These are phyloP conservation scores for Fusarium sp. DNA, from an alignment of 2,329 filamentous ascomycete species.

Conservation along the genomic window DNA sequence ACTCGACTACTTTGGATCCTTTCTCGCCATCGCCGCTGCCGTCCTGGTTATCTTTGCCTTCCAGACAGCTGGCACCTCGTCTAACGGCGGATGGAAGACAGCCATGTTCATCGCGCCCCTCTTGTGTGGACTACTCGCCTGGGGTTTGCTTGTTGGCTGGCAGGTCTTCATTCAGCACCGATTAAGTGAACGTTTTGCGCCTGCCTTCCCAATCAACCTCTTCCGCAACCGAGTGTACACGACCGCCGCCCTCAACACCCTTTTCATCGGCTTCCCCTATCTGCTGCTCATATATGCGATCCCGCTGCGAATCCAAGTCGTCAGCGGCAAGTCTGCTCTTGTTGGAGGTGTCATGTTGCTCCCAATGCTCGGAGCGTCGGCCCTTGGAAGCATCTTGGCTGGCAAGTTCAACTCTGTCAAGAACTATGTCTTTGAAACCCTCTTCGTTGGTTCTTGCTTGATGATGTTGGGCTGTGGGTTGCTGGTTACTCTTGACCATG, in stretches of 20 bases:
- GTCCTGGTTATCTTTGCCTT: conserved; percentile 70
- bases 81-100: conserved; percentile 56
- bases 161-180: conserved; percentile 41
- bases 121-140: conserved; percentile 44
- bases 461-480: conserved; percentile 62
- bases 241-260: conserved; percentile 56
- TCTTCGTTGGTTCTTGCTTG: conserved; percentile 55
- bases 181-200: conserved; percentile 44
- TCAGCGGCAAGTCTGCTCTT: conserved; percentile 60
- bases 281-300: conserved; percentile 62
- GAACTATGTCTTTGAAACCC: conserved; percentile 58
- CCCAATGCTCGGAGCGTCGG: conserved; percentile 63
- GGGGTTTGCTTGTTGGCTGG: conserved; percentile 47
- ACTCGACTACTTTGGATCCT: conserved; percentile 65
- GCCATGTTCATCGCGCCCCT: conserved; percentile 50
- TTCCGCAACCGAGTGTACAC: conserved; percentile 61
- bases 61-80: conserved; percentile 59
- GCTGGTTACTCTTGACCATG: conserved; percentile 52
- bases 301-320: conserved; percentile 62
- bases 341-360: conserved; percentile 64
- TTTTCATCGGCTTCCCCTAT: conserved; percentile 64
- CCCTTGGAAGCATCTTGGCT: conserved; percentile 57
- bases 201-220: conserved; percentile 62
- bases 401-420: conserved; percentile 57
- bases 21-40: conserved; percentile 65